Base-by-base conservation (phyloP, 805 yeast species). In the Kuraishia floccosa region DNA sequence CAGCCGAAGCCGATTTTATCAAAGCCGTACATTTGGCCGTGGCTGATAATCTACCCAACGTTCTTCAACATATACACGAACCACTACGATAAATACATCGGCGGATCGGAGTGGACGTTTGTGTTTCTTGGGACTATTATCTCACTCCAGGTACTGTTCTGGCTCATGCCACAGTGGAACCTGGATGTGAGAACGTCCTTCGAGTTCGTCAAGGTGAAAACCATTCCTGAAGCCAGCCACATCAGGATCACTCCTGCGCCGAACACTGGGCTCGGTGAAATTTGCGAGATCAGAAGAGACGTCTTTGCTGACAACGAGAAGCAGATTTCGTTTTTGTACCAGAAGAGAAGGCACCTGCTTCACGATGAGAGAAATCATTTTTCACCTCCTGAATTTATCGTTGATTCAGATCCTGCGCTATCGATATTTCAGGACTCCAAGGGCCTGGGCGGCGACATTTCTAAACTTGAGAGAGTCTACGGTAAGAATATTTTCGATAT, bases 131-230 rank as follows among this genome's bases (percentile, higher is more conserved):
- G 93, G 37, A 54, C 86, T 5, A 63, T 87, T 31, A 52, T 79
- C 23, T 73, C 95, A 2, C 37, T 80, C 35, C 93, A 89, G 49
- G 59, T 76, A 27, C 60, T 89, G 50, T 60, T 89, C 35, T 68
- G 86, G 78, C 69, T 89, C 52, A 71, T 85, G 72, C 96, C 97
- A n/a, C 79, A 80, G 46, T 89, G 98, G 98, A 85, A 76, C 49
- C 68, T 86, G 37, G 65, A 71, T 30, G 56, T 89, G 32, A 70
- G 73, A 37, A 70, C 83, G 22, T 52, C 54, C 3, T 85, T 89
- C 59, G 82, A 86, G 48, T 85, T 81, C 46, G 42, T 48, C 12
- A 44, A 55, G 19, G 86, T 76, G 13, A 35, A 59, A 4, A 41
- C 63, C 11, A 58, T 85, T 26, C 56, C 51, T 19, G 73, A 73